Base-by-base conservation (phyloP, 371 early-diverging fungal genomes). In the Blakeslea trispora region DNA sequence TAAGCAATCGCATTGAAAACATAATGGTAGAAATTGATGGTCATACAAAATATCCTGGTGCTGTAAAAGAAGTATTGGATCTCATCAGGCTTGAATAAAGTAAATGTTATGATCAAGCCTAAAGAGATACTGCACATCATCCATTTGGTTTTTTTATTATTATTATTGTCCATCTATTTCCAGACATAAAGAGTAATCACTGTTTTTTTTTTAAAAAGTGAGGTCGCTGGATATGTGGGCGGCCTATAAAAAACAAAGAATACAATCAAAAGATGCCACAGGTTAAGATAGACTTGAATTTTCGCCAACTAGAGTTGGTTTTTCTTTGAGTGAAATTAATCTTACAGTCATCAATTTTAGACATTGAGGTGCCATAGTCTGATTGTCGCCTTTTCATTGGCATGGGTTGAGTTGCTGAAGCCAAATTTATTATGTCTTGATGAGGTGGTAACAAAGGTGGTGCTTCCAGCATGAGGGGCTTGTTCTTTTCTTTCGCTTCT, bases 31-130 rank as follows among this genome's bases (percentile, higher is more conserved):
- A 88, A 6, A 78, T 97, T 31, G 85, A 87, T 19, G 94, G 96
- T 0, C 98, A 98, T 68, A 75, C 92, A 37, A 87, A 87, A 32
- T 98, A 98, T 63, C 70, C 72, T 7, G 68, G 75, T 28, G 66
- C 72, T n/a, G 57, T 75, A 9, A 50, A 55, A 28, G 63, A 57
- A 11, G 68, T 72, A 18, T 22, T 75, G 43, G 40, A 45, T 21
- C 61, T 54, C 40, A 50, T 74, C 35, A 46, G 53, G 11, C 42
- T 74, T 15, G 66, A 61, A 42, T 68, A 63, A 61, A 24, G 19
- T 17, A 8, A 39, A 39, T 17, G 28, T 28, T n/a, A n/a, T n/a
- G n/a, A n/a, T n/a, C n/a, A n/a, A n/a, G n/a, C n/a, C n/a, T n/a
- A n/a, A n/a, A n/a, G n/a, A n/a, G n/a, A n/a, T n/a, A n/a, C n/a